A percentile compares a stretch with the other conserved stretches of the same genome.
These are phyloP conservation scores for Schizophyllum amplum DNA, from an alignment of 1,284 basidiomycete genomes.

Conservation along the genomic window DNA sequence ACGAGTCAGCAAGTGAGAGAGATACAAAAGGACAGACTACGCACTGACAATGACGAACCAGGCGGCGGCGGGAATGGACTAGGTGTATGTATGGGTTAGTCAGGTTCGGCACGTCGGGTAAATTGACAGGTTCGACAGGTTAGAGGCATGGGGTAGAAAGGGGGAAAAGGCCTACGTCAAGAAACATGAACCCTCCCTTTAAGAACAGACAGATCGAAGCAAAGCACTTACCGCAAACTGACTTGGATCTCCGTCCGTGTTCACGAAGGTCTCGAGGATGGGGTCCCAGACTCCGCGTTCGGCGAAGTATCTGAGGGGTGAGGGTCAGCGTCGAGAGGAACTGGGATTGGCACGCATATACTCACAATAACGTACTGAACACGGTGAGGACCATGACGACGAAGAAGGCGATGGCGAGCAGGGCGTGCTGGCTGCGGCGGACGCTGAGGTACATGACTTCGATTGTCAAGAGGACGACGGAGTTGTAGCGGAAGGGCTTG, in stretches of 20 bases:
- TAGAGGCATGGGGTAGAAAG: neutral
- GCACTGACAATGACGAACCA: constrained; percentile 40
- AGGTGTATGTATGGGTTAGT: neutral
- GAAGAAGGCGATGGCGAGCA: constrained; percentile 82
- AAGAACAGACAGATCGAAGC: neutral
- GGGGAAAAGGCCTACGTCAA: neutral
- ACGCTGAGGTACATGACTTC: constrained; percentile 92
- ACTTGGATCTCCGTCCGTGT: constrained; percentile 74
- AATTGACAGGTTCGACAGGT: too few relatives aligned
- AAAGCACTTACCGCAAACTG: constrained; percentile 52
- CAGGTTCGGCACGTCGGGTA: too few relatives aligned
- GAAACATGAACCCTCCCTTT: too few relatives aligned
- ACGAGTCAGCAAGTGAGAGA: too few relatives aligned
- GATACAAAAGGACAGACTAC: too few relatives aligned
- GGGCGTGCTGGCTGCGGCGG: constrained; percentile 74
- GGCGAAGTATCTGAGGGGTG: constrained; percentile 61
- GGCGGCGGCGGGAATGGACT: constrained; percentile 1
- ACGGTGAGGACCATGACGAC: constrained; percentile 81
- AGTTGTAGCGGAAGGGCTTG: constrained; percentile 58
- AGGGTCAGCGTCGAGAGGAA: neutral
- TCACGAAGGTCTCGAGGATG: constrained; percentile 70
- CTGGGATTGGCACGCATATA: constrained; percentile 6
- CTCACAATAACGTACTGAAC: constrained; percentile 78
- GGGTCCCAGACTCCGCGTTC: constrained; percentile 85
- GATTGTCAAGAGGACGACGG: constrained; percentile 52